phyloP scores from a whole-genome alignment of 257 asterid species.

The Scutellaria baicalensis region DNA sequence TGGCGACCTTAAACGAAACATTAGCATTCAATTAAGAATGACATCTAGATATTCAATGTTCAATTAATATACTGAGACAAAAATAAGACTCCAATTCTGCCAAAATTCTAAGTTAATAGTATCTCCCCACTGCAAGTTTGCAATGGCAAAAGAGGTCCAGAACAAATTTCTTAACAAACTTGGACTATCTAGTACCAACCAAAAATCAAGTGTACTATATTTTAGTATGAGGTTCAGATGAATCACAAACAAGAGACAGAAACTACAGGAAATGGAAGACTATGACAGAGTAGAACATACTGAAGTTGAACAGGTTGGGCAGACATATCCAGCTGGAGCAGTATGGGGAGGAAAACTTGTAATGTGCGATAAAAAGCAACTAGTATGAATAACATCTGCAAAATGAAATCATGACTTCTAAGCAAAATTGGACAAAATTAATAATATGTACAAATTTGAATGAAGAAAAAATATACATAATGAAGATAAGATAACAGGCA shows the following conservation, averaged over 20 bases:
- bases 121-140: background rate
- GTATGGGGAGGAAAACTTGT: slow-evolving; percentile 77
- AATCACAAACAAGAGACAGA: background rate
- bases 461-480: background rate
- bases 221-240: background rate
- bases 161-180: background rate
- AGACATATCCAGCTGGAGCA: slow-evolving; percentile 86
- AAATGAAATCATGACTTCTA: slow-evolving; percentile 5
- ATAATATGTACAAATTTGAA: background rate
- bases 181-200: background rate
- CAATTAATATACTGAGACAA: background rate
- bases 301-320: slow-evolving; percentile 74
- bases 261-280: background rate
- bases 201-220: background rate
- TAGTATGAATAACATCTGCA: slow-evolving; percentile 75
- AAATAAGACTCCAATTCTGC: background rate
- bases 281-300: slow-evolving; percentile 34
- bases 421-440: background rate
- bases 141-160: background rate
- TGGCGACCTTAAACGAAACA: background rate
- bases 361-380: slow-evolving; percentile 71
- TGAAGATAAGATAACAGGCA: background rate
- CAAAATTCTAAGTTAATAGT: background rate
- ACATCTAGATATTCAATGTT: slow-evolving; percentile 5
- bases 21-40: background rate